phyloP scores from a whole-genome alignment of 257 asterid species.

The Cordia subcordata region DNA sequence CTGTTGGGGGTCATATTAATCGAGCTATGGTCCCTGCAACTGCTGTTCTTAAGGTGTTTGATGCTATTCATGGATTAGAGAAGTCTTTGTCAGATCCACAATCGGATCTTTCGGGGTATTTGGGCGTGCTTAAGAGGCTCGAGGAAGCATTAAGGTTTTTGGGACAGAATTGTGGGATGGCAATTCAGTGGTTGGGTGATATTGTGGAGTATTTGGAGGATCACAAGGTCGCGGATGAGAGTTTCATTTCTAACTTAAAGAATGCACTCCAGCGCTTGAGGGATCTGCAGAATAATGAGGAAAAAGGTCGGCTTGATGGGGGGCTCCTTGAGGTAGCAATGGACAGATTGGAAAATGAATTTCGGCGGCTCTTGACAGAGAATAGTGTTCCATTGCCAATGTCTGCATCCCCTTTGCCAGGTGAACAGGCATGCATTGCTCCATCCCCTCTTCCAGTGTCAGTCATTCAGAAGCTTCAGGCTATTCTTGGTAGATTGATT shows the following conservation, averaged over 20 bases:
- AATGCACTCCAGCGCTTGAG: constrained; percentile 42
- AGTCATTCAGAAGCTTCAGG: constrained; percentile 72
- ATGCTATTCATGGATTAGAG: constrained; percentile 85
- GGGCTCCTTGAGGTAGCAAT: constrained; percentile 68
- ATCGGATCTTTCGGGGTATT: constrained; percentile 56
- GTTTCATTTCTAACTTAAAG: constrained; percentile 57
- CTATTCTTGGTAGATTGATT: constrained; percentile 65
- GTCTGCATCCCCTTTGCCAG: constrained; percentile 47
- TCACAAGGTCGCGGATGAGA: constrained; percentile 65
- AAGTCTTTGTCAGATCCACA: constrained; percentile 75
- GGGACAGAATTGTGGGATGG: constrained; percentile 78
- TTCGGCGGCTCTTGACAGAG: constrained; percentile 50
- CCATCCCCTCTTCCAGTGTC: constrained; percentile 72
- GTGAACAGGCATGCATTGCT: constrained; percentile 57
- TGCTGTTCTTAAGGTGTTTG: constrained; percentile 90
- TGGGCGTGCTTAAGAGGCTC: constrained; percentile 71
- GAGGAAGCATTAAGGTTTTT: constrained; percentile 71
- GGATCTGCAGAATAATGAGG: constrained; percentile 55
- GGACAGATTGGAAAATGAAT: constrained; percentile 65
- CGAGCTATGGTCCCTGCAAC: constrained; percentile 92
- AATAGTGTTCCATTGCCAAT: constrained; percentile 61
- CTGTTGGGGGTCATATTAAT: constrained; percentile 77
- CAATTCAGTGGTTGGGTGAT: constrained; percentile 84
- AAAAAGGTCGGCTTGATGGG: constrained; percentile 68
- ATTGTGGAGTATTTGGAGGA: constrained; percentile 87